These are phyloP conservation scores for Proliferodiscus dingleyae DNA, from an alignment of 2,329 filamentous ascomycete species.

Conservation along the genomic window DNA sequence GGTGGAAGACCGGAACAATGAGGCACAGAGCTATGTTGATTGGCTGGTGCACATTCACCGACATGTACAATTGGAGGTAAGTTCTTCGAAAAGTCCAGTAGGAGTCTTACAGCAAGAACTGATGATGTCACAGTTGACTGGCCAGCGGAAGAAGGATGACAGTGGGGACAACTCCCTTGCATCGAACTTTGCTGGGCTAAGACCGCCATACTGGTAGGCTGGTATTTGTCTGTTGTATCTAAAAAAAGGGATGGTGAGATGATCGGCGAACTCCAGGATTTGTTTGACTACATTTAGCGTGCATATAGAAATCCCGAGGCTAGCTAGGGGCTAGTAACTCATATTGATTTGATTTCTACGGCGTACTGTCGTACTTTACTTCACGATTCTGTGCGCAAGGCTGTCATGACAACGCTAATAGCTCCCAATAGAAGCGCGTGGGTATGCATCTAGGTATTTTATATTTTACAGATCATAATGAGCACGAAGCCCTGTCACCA, in stretches of 20 bases:
- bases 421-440: too few relatives aligned
- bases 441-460: too few relatives aligned
- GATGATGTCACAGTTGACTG: slow-evolving; percentile 48
- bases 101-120: too few relatives aligned
- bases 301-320: slow-evolving; percentile 13
- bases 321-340: too few relatives aligned
- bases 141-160: slow-evolving; percentile 67
- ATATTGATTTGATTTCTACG: too few relatives aligned
- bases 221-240: background rate
- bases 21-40: slow-evolving; percentile 96
- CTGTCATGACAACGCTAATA: too few relatives aligned
- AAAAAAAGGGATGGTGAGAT: background rate
- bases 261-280: background rate
- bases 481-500: too few relatives aligned
- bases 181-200: slow-evolving; percentile 53
- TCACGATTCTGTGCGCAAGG: too few relatives aligned
- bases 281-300: slow-evolving; percentile 16
- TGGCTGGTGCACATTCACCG: slow-evolving; percentile 96
- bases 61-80: slow-evolving; percentile 82
- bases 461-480: too few relatives aligned
- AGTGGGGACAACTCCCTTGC: slow-evolving; percentile 44
- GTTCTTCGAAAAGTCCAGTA: slow-evolving; percentile 24
- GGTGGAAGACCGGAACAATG: slow-evolving; percentile 93
- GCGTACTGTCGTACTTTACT: too few relatives aligned
- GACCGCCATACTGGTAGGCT: slow-evolving; percentile 54